phyloP scores from a whole-genome alignment of 805 yeast genomes.

The Kazachstania bromeliacearum region DNA sequence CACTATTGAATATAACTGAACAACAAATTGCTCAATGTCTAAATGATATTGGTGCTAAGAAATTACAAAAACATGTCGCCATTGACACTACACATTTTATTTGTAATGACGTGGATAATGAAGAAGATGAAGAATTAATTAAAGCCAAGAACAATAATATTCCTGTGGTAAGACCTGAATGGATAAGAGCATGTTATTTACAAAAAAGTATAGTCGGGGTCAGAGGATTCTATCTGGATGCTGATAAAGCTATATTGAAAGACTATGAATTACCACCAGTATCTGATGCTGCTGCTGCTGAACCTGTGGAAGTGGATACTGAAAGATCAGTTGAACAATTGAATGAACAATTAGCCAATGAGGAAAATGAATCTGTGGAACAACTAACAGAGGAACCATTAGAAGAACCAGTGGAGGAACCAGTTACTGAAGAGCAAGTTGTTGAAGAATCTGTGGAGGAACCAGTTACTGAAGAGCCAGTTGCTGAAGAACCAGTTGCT shows the following conservation, averaged over 20 bases:
- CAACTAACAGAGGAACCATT: slow-evolving; percentile 5
- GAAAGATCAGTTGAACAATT: slow-evolving; percentile 8
- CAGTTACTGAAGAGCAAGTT: slow-evolving; percentile 8
- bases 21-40: slow-evolving; percentile 57
- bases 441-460: slow-evolving; percentile 7
- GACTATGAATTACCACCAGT: slow-evolving; percentile 35
- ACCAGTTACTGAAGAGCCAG: background rate
- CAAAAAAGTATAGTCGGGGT: slow-evolving; percentile 92
- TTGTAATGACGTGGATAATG: slow-evolving; percentile 31
- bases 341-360: slow-evolving; percentile 10
- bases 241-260: slow-evolving; percentile 36
- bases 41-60: slow-evolving; percentile 70
- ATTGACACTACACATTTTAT: slow-evolving; percentile 93
- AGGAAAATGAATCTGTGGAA: slow-evolving; percentile 5
- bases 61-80: slow-evolving; percentile 59
- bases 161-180: slow-evolving; percentile 92
- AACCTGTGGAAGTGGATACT: slow-evolving; percentile 4
- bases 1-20: slow-evolving; percentile 37
- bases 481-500: background rate
- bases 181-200: slow-evolving; percentile 88
- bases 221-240: slow-evolving; percentile 67
- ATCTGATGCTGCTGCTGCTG: background rate
- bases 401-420: slow-evolving; percentile 3
- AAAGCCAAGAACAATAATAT: slow-evolving; percentile 79
- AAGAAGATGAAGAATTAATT: slow-evolving; percentile 43